Percentiles rank a stretch among this genome's conserved stretches.
Conservation (phyloP, 768 basidiomycete species). For the Trametes maxima region DNA sequence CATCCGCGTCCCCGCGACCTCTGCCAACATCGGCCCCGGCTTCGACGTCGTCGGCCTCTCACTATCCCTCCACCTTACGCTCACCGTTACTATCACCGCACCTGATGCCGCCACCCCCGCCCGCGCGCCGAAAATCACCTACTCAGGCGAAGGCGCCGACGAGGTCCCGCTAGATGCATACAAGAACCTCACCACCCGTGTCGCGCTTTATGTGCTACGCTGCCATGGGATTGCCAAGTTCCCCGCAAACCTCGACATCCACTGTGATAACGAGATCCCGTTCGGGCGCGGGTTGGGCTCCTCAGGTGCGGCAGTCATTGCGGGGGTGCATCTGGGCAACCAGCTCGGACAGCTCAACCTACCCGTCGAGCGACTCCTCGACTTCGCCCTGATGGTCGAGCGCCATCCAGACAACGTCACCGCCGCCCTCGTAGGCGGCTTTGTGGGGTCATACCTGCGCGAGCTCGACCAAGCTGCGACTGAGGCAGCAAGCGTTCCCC, state of each 20-base stretch:
- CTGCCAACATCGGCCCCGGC: conserved; percentile 97
- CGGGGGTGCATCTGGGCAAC: conserved; percentile 89
- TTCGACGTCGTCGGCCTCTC: conserved; percentile 99
- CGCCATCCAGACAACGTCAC: conserved; percentile 99
- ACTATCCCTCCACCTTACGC: conserved; percentile 79
- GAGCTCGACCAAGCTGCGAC: conserved; percentile 84
- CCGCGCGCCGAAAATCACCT: conserved; percentile 63
- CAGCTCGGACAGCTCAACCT: conserved; percentile 77
- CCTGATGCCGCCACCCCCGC: conserved; percentile 38
- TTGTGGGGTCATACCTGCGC: conserved; percentile 93
- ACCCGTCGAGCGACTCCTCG: conserved; percentile 72
- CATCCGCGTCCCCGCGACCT: conserved; percentile 93
- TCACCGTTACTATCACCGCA: conserved; percentile 58
- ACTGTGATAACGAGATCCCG: conserved; percentile 90
- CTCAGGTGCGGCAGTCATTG: conserved; percentile 98
- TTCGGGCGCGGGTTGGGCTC: conserved; percentile 98
- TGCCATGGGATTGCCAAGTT: conserved; percentile 77
- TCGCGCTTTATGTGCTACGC: conserved; percentile 96
- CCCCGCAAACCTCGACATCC: conserved; percentile 74
- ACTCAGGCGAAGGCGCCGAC: conserved; percentile 85
- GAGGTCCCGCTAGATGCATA: conserved; percentile 94
- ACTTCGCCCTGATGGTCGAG: conserved; percentile 99
- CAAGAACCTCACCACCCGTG: conserved; percentile 96
- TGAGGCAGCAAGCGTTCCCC: conserved; percentile 85
- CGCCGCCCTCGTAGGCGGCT: conserved; percentile 94